A percentile compares a stretch with the other conserved stretches of the same genome.
Conservation (phyloP, 208 protist species). For the Herpetomonas samuelpessoai region DNA sequence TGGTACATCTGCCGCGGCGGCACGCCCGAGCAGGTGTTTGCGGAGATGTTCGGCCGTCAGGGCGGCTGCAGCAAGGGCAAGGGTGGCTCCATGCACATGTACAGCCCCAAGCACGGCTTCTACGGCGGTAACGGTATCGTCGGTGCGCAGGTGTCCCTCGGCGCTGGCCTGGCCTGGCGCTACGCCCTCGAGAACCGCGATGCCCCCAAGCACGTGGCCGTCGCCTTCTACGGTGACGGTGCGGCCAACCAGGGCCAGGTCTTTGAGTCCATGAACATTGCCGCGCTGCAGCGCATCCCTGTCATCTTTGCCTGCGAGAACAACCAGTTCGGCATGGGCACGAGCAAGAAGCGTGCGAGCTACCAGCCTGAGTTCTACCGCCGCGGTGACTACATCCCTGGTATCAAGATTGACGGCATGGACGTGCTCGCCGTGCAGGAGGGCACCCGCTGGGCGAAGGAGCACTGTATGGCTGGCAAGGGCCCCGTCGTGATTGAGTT, state of each 20-base stretch:
- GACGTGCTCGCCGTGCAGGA: constrained; percentile 95
- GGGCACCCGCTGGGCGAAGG: constrained; percentile 83
- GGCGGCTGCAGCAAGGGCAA: constrained; percentile 92
- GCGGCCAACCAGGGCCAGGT: constrained; percentile 98
- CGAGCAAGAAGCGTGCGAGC: constrained; percentile 85
- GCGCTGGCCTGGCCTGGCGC: constrained; percentile 94
- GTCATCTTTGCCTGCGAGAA: constrained; percentile 97
- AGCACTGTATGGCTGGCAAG: constrained; percentile 79
- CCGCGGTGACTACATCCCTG: constrained; percentile 96
- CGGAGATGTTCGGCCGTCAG: constrained; percentile 89
- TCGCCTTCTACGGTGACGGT: constrained; percentile 97
- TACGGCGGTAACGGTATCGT: constrained; percentile 99
- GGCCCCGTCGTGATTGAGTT: constrained; percentile 96
- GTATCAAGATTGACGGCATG: constrained; percentile 97
- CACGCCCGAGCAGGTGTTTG: constrained; percentile 84
- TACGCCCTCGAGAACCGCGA: constrained; percentile 82
- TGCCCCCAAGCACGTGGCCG: constrained; percentile 82
- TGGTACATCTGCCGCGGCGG: constrained; percentile 92
- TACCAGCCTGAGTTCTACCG: constrained; percentile 95
- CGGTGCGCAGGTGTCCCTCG: constrained; percentile 95
- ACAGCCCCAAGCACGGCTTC: constrained; percentile 90
- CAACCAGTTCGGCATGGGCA: constrained; percentile 99
- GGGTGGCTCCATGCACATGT: constrained; percentile 99
- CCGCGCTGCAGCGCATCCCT: constrained; percentile 96
- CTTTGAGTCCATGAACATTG: constrained; percentile 98